These are phyloP conservation scores for Galerina marginata DNA, from an alignment of 768 basidiomycete species.

Conservation along the genomic window DNA sequence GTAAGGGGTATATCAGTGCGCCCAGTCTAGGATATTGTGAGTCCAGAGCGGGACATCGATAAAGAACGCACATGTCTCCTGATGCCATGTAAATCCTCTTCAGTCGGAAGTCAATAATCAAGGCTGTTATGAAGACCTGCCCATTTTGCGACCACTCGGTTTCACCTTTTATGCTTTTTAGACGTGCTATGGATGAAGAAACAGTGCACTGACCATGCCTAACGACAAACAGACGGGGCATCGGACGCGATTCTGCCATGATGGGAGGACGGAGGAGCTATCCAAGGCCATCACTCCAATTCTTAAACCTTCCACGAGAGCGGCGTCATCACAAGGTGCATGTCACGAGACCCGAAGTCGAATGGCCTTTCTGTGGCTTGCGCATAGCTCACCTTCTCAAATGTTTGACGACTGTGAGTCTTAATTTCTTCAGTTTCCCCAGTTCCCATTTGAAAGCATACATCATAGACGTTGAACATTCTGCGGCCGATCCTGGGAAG, in stretches of 20 bases:
- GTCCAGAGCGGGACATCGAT: not conserved
- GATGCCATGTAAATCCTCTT: not conserved
- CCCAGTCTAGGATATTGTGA: constrained; percentile 67
- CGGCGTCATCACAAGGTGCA: too few relatives aligned
- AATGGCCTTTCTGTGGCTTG: not conserved
- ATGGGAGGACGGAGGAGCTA: constrained; percentile 1
- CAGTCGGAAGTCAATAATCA: not conserved
- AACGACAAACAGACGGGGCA: constrained; percentile 80
- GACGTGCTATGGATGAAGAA: not conserved
- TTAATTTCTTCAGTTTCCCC: not conserved
- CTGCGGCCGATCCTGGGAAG: constrained; percentile 55
- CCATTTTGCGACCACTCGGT: constrained; percentile 95
- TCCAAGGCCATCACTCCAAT: not conserved
- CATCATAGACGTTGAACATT: constrained; percentile 85
- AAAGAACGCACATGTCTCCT: constrained; percentile 64
- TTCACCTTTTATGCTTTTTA: constrained; percentile 58
- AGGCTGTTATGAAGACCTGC: constrained; percentile 39
- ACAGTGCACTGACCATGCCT: constrained; percentile 63
- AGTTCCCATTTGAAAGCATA: constrained; percentile 12
- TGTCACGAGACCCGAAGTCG: too few relatives aligned
- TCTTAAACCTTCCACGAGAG: not conserved
- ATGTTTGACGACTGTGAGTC: constrained; percentile 76
- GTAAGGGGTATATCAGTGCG: constrained; percentile 89
- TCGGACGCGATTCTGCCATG: constrained; percentile 48
- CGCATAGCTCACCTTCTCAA: not conserved